Conservation (phyloP, 768 basidiomycete genomes). For the Pulveroboletus ravenelii region DNA sequence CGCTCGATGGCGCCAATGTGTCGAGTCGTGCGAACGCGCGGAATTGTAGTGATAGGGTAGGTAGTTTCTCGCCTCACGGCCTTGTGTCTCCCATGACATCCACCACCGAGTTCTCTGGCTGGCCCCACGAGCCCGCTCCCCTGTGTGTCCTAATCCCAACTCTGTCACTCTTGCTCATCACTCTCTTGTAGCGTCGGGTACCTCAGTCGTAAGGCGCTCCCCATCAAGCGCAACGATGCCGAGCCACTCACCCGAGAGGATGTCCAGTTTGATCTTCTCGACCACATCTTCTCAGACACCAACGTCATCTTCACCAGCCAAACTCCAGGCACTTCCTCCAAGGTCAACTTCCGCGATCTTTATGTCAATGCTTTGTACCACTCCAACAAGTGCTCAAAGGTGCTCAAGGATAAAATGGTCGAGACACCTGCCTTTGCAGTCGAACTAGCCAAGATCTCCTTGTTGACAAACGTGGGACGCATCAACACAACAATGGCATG, state of each 20-base stretch:
- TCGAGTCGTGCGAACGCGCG: constrained; percentile 28
- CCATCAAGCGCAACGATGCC: constrained; percentile 79
- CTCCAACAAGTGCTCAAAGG: constrained; percentile 82
- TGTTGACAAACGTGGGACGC: constrained; percentile 84
- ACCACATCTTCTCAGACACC: constrained; percentile 70
- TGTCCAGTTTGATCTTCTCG: constrained; percentile 81
- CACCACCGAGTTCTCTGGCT: constrained; percentile 36
- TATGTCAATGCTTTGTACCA: constrained; percentile 79
- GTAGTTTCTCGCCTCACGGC: constrained; percentile 28
- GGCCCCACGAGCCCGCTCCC: constrained; percentile 48
- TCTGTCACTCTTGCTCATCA: constrained; percentile 12
- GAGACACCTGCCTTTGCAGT: constrained; percentile 74
- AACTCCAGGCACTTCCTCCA: constrained; percentile 41
- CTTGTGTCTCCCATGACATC: constrained; percentile 44
- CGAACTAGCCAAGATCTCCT: constrained; percentile 77
- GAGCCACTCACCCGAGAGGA: constrained; percentile 80
- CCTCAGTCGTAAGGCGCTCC: constrained; percentile 58
- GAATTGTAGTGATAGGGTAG: constrained; percentile 17
- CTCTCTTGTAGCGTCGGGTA: constrained; percentile 45
- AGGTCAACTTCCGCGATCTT: constrained; percentile 75
- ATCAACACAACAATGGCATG: constrained; percentile 92
- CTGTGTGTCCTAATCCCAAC: constrained; percentile 39
- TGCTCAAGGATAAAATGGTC: constrained; percentile 82
- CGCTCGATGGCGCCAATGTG: constrained; percentile 13
- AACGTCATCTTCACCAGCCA: constrained; percentile 70